Conservation (phyloP, 306 rosid genomes). For the Vachellia pachyceras region DNA sequence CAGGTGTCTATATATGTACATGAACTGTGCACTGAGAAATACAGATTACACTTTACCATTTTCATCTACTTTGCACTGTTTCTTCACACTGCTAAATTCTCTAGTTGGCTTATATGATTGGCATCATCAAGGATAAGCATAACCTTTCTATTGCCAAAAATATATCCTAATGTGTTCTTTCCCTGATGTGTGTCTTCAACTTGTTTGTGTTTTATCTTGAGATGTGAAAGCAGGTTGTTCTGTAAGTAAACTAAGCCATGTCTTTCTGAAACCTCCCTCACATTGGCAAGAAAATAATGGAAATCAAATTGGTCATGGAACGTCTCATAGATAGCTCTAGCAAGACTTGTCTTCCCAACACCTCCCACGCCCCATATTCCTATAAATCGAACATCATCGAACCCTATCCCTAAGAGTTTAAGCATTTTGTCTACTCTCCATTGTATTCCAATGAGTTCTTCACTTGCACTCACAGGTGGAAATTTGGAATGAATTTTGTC, state of each 20-base stretch:
- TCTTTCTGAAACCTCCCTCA: not conserved
- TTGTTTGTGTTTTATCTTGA: not conserved
- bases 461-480: too few relatives aligned
- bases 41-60: too few relatives aligned
- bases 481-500: not conserved
- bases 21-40: too few relatives aligned
- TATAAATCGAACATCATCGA: not conserved
- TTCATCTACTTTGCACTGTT: too few relatives aligned
- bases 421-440: not conserved
- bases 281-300: not conserved
- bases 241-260: not conserved
- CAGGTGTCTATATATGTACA: too few relatives aligned
- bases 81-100: constrained; percentile 1
- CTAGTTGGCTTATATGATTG: not conserved
- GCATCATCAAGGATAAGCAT: not conserved
- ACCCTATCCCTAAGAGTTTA: not conserved
- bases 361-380: not conserved
- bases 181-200: not conserved
- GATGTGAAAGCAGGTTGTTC: not conserved
- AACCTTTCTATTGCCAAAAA: not conserved
- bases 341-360: not conserved
- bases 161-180: not conserved
- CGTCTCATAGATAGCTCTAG: not conserved
- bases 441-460: not conserved
- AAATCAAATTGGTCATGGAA: not conserved